Percentiles rank a stretch among this genome's conserved stretches.
Evolutionary conservation across 768 basidiomycete species (phyloP).

Genomic region (Suillus sp.): DNA sequence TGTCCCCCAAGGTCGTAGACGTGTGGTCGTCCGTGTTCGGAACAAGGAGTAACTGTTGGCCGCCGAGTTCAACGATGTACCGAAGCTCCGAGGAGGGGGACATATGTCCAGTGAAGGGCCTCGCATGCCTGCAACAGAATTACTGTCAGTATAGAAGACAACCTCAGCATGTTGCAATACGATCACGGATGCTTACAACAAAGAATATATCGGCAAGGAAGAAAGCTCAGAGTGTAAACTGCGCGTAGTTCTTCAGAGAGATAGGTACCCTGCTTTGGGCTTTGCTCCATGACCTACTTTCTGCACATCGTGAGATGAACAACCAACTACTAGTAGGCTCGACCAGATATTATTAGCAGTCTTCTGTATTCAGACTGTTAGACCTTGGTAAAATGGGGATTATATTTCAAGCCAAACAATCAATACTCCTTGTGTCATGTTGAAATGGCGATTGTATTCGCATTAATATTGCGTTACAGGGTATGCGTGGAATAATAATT

Average conservation of each 20-base stretch:
- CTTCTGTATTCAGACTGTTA: not conserved
- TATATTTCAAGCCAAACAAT: not conserved
- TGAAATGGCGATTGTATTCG: not conserved
- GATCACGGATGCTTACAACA: not conserved
- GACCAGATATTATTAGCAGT: not conserved
- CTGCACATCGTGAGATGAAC: not conserved
- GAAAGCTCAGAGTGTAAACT: not conserved
- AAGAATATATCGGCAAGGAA: not conserved
- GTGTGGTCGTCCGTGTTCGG: not conserved
- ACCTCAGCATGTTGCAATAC: not conserved
- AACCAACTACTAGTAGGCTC: not conserved
- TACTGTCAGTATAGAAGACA: not conserved
- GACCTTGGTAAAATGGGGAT: too few species aligned
- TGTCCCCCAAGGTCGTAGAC: not conserved
- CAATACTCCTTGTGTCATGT: not conserved
- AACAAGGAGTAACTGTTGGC: not conserved
- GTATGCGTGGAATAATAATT: not conserved
- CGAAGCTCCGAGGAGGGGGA: not conserved
- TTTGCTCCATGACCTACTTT: not conserved
- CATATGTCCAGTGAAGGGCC: not conserved
- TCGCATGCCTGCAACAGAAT: not conserved
- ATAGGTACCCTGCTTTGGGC: not conserved
- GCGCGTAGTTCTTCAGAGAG: not conserved
- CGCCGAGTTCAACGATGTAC: too few species aligned
- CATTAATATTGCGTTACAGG: not conserved